Evolutionary conservation across 768 basidiomycete species (phyloP), one percentile per base, ranked within the genome.

Genomic region (Suillus hirtellus): DNA sequence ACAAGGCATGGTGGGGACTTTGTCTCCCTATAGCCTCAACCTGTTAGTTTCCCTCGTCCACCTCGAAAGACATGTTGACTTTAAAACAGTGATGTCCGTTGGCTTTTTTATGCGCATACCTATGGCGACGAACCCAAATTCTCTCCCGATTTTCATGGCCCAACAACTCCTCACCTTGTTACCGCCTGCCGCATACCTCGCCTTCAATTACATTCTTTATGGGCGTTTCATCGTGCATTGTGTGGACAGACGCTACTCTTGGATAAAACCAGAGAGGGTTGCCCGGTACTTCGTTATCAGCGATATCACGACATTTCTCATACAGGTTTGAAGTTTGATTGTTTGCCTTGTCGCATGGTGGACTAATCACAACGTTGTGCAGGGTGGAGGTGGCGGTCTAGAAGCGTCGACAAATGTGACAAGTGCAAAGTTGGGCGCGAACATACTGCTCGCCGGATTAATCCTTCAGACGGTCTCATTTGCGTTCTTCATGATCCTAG

Each of bases 121-220:
- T 2, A 49, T 72, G 62, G 59, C 31, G 34, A 55, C 43, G 27
- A 62, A 74, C 44, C 74, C 65, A 1, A 68, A 75, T 49, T 68
- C 70, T 8, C 19, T 66, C 1, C 24, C 63, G 2, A 46, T 66
- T 37, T 67, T 66, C 60, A 66, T 74, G 24, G 63, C 58, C 52
- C 66, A 68, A 37, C 6, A 46, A 14, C 35, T 77, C 15, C 65
- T 75, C 12, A 68, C 72, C 42, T 60, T 77, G 17, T 61, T 69
- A 27, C 60, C 72, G 4, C 77, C 75, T 1, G 66, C 72, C 4
- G 60, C 68, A 2, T 76, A 72, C 50, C 64, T 77, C n/a, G 75
- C 77, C 17, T 77, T 74, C 46, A 70, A 76, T 59, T 76, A 75
- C 50, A 73, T 77, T 21, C 59, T 75, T 10, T 76, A 74, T 27